Evolutionary conservation across 2,329 filamentous ascomycete genomes (phyloP), one percentile per base, ranked within the genome.

Genomic region (Alternaria rosae): DNA sequence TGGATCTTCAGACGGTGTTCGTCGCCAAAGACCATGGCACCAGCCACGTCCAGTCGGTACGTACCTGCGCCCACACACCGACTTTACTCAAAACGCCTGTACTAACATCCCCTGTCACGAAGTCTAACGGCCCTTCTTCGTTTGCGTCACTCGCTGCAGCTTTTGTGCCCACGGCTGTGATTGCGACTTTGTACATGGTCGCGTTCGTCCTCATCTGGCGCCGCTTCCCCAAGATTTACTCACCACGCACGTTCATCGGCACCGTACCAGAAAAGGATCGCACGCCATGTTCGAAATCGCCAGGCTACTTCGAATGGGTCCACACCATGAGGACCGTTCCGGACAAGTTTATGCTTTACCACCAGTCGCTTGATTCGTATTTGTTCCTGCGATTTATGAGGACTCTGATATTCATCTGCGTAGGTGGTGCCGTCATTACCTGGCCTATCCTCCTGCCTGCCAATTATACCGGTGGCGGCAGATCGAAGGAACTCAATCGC

Each of bases 341-440:
- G 4, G 94, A 98, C 76, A 89, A 89, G 42, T 93, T 92, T 74
- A 88, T 94, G 25, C 87, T 98, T 21, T 92, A 95, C 73, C 93
- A 97, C 82, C 92, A 94, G 77, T 96, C 93, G 0, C 87, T 99
- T 65, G 94, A 99, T 77, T 92, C 91, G 30, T 98, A 94, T 79
- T 88, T 98, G 54, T 93, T 96, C 78, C 85, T 98, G 26, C 92
- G 94, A 35, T 97, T 94, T 74, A 82, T 98, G 66, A 92, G 93
- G 74, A 90, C 95, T 56, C 83, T 90, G 26, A 87, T 90, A 57
- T 85, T 91, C 62, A 91, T 96, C 68, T 94, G 91, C 80, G 87
- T 98, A 47, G 90, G 94, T 10, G 95, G 95, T 60, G 92, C 90
- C 73, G 83, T 86, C 70, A 89, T 98, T 61, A 94, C 92, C 17